Conservation (phyloP, 495 filamentous ascomycete species). For the Aspergillus kassunensis region DNA sequence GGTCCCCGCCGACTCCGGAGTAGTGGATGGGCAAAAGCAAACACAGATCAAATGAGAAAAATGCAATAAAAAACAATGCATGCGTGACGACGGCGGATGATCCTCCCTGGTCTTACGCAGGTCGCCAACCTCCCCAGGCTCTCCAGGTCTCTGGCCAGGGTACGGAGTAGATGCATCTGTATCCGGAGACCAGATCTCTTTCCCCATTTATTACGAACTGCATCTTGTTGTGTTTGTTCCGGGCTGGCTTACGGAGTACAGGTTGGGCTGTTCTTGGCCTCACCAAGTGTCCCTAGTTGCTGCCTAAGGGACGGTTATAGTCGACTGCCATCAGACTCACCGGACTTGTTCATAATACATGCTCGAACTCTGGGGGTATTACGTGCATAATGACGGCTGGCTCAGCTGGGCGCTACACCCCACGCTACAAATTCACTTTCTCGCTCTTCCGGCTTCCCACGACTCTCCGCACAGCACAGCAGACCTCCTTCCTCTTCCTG, state of each 20-base stretch:
- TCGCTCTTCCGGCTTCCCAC: constrained; percentile 7
- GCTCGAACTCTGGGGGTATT: constrained; percentile 18
- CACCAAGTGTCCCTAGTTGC: background rate
- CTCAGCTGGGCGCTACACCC: constrained; percentile 26
- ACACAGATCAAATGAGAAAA: constrained; percentile 4
- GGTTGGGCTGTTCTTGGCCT: too few species aligned
- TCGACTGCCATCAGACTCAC: background rate
- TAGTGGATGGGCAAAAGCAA: constrained; percentile 9
- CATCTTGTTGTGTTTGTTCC: too few species aligned
- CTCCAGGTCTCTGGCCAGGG: constrained; percentile 9
- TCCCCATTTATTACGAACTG: background rate
- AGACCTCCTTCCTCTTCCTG: constrained; percentile 5
- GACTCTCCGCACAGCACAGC: background rate
- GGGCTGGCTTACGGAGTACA: too few species aligned
- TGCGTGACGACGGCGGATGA: constrained; percentile 22
- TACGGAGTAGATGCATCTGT: too few species aligned
- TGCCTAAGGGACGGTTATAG: background rate
- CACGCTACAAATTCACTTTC: constrained; percentile 14
- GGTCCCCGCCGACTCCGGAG: constrained; percentile 11
- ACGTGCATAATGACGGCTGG: constrained; percentile 25
- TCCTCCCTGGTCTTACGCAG: constrained; percentile 18
- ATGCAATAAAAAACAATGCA: constrained; percentile 7
- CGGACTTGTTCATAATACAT: background rate
- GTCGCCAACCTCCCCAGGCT: constrained; percentile 13
- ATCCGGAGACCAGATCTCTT: background rate